Evolutionary conservation across 1,284 basidiomycete genomes (phyloP), one percentile per base, ranked within the genome.

Genomic region (Lignosus rhinocerotis): DNA sequence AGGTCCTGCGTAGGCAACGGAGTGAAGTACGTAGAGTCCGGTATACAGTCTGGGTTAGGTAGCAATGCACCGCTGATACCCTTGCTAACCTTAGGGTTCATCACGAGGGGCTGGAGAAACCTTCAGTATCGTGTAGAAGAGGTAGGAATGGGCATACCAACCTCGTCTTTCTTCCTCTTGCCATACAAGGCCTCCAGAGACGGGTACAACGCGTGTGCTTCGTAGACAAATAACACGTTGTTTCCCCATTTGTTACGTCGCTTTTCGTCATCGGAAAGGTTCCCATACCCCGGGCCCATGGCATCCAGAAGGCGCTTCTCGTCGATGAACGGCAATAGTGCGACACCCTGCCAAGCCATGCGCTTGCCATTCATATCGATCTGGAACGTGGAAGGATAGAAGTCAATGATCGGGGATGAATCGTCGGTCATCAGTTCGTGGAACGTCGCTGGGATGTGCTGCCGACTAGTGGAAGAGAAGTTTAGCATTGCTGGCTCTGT

Each of bases 281-380:
- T 76, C 0, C 81, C 75, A 73, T 96, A 94, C 59, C 85, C 83
- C 30, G 82, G 77, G 16, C 80, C 83, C 86, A 99, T 93, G 2
- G 95, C 94, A 25, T 83, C 85, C 52, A 98, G 76, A 21, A 98
- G 76, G 17, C 96, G 85, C 60, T 83, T 84, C 72, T 91, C 84
- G 70, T 99, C 94, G 65, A 99, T 99, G 77, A 99, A 99, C 0
- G 97, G 96, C 21, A 99, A 78, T 2, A 99, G 79, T 0, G 96
- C 96, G 47, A 99, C 94, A 57, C 97, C 97, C 75, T 99, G 97
- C 97, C 97, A 99, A 1, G 92, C 83, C 96, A 99, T 98, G 76
- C 93, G 94, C 77, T 99, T 99, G 62, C 97, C 97, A 71, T 99
- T 99, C 97, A 99, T 99, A 74, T 99, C 97, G 69, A 99, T 91